Evolutionary conservation across 345 rosid genomes (phyloP).

Genomic region (Gossypium turneri): DNA sequence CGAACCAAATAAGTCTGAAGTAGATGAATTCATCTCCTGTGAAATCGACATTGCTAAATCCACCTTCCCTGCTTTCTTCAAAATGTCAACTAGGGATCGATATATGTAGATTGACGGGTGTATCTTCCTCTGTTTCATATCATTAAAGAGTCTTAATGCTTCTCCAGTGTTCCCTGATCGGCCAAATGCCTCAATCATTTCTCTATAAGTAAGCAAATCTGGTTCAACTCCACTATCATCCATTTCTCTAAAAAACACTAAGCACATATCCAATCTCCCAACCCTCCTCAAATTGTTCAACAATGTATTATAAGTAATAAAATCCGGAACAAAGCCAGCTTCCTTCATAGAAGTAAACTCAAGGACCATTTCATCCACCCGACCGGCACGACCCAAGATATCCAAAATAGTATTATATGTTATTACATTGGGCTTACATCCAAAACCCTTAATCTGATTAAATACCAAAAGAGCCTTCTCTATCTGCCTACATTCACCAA

Average conservation of each 20-base stretch:
- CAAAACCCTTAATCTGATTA: slow-evolving; percentile 38
- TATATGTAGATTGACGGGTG: slow-evolving; percentile 63
- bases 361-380: slow-evolving; percentile 50
- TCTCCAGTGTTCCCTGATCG: slow-evolving; percentile 60
- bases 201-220: slow-evolving; percentile 79
- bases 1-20: slow-evolving; percentile 51
- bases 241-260: slow-evolving; percentile 55
- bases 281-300: slow-evolving; percentile 59
- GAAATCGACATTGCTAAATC: slow-evolving; percentile 42
- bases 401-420: slow-evolving; percentile 71
- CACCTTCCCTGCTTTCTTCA: slow-evolving; percentile 49
- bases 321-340: slow-evolving; percentile 47
- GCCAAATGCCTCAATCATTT: slow-evolving; percentile 68
- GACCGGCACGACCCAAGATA: slow-evolving; percentile 60
- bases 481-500: slow-evolving; percentile 63
- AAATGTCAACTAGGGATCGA: slow-evolving; percentile 41
- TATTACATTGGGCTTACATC: slow-evolving; percentile 58
- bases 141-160: slow-evolving; percentile 56
- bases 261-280: slow-evolving; percentile 67
- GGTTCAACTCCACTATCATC: slow-evolving; percentile 45
- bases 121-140: slow-evolving; percentile 63
- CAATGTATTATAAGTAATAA: slow-evolving; percentile 69
- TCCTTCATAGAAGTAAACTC: slow-evolving; percentile 59
- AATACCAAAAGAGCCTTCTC: slow-evolving; percentile 57
- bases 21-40: slow-evolving; percentile 62